Evolutionary conservation across 306 rosid species (phyloP).

Genomic region (Gastrolobium bilobum): DNA sequence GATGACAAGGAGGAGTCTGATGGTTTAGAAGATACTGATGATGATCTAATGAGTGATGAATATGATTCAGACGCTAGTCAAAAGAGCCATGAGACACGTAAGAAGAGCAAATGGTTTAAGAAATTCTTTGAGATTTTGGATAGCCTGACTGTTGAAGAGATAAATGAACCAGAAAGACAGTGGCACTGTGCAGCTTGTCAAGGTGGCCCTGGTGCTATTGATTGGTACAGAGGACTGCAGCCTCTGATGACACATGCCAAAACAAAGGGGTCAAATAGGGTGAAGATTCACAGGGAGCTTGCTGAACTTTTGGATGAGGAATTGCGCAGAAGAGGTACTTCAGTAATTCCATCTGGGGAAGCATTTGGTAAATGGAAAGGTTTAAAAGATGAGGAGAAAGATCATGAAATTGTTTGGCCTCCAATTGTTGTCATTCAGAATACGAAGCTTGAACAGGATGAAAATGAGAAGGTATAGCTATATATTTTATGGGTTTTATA

Average conservation of each 20-base stretch:
- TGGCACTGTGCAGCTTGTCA: conserved; percentile 97
- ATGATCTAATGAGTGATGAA: conserved; percentile 74
- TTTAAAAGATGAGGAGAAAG: conserved; percentile 69
- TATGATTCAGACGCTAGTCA: conserved; percentile 76
- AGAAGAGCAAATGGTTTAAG: conserved; percentile 64
- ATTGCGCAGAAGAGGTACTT: conserved; percentile 71
- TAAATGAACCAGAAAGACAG: conserved; percentile 77
- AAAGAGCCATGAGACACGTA: conserved; percentile 76
- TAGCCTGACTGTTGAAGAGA: conserved; percentile 58
- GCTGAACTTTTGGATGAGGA: conserved; percentile 87
- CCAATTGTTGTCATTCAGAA: conserved; percentile 85
- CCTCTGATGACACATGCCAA: conserved; percentile 86
- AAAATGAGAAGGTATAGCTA: conserved; percentile 69
- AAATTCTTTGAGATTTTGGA: conserved; percentile 74
- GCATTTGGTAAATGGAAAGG: conserved; percentile 88
- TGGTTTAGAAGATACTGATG: conserved; percentile 67
- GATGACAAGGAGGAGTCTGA: conserved; percentile 55
- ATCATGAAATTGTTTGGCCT: conserved; percentile 90
- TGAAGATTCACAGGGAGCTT: conserved; percentile 78
- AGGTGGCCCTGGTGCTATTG: conserved; percentile 92
- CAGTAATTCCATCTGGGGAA: conserved; percentile 78
- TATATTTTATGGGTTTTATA: conserved; percentile 32
- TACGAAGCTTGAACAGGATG: conserved; percentile 78
- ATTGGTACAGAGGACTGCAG: conserved; percentile 89
- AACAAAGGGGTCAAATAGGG: conserved; percentile 81